Evolutionary conservation across 2,329 filamentous ascomycete genomes (phyloP), one percentile per base, ranked within the genome.

Genomic region (Fusarium staphyleae): DNA sequence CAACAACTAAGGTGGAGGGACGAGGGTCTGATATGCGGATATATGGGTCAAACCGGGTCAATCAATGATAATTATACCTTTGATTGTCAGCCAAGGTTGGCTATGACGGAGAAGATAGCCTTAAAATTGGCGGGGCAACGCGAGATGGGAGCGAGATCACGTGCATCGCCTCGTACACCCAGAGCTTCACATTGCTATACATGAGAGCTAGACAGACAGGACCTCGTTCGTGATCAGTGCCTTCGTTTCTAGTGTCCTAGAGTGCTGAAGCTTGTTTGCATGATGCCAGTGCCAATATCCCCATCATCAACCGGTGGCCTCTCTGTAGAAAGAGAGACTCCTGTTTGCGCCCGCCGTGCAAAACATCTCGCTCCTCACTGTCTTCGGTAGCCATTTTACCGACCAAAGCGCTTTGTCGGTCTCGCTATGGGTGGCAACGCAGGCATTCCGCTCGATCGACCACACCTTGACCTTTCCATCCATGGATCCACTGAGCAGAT

Each of bases 391-490:
- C 91, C 91, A 96, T 68, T 86, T 88, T 22, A 93, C 90, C 48
- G 86, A 85, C 89, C 93, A 97, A 3, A 98, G 71, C 0, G 87
- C 84, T 74, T 90, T 89, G 60, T 93, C 93, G 5, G 90, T 92
- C 77, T 98, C 93, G 52, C 88, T 93, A 71, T 96, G 91, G 9
- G 95, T 99, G 11, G 93, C 92, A 36, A 99, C 95, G 70, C 95
- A 98, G 4, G 82, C 81, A 50, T 86, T 84, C 28, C 87, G 84
- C 66, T 96, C 92, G 53, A 97, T 84, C 24, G 91, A 93, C 95
- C 95, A 99, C 24, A 98, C 90, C 75, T 96, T 97, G 55, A 90
- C 91, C 74, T 96, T 97, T 30, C 95, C 93, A 69, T 98, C 93
- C 72, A 96, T 91, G 2, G 89, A 87, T 40, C 91, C 91, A 68